Evolutionary conservation across 371 early-diverging fungal species (phyloP).

Genomic region (Mortierella polycephala): DNA sequence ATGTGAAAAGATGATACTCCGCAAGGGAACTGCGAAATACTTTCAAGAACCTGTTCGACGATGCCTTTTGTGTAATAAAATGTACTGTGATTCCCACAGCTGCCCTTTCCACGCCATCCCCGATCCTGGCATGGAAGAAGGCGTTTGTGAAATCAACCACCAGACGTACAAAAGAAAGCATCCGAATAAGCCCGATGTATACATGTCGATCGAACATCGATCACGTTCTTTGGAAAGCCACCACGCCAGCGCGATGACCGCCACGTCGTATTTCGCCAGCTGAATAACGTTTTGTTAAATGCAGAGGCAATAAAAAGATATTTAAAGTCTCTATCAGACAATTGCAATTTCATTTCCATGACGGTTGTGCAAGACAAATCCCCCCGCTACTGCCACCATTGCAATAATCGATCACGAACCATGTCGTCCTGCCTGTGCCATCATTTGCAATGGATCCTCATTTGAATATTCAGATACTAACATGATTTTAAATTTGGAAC

Average conservation of each 20-base stretch:
- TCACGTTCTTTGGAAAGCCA: background rate
- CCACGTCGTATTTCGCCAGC: no score
- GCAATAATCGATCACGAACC: no score
- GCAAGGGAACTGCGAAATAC: constrained; percentile 10
- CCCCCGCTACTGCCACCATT: no score
- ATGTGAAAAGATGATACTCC: constrained; percentile 10
- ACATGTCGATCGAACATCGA: background rate
- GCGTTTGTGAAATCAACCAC: constrained; percentile 19
- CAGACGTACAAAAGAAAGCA: constrained; percentile 14
- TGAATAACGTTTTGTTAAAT: no score
- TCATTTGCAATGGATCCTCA: no score
- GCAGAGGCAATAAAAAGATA: no score
- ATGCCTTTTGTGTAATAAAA: constrained; percentile 12
- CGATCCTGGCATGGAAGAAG: background rate
- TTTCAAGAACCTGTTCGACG: constrained; percentile 15
- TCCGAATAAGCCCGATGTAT: constrained; percentile 9
- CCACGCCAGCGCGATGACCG: no score
- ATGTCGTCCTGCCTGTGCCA: no score
- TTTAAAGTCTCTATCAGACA: no score
- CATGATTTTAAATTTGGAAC: background rate
- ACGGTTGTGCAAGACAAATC: no score
- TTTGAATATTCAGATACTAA: no score
- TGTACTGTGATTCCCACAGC: constrained; percentile 1
- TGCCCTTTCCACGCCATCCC: background rate
- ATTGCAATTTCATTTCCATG: no score